Evolutionary conservation across 768 basidiomycete genomes (phyloP), one percentile per base, ranked within the genome.

Genomic region (Leccinum variicolor): DNA sequence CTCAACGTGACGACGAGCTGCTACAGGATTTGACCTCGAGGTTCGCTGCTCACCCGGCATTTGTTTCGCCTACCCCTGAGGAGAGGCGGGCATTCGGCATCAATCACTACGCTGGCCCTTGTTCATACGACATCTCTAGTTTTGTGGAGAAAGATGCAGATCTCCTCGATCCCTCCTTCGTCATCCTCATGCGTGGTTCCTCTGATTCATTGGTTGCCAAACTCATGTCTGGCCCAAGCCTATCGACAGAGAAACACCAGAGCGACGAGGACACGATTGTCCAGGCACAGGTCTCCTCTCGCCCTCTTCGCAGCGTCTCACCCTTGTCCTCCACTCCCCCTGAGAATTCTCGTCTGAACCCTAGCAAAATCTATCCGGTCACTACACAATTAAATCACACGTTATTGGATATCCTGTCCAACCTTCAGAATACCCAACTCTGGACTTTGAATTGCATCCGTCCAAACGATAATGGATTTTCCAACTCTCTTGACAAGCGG

Each of bases 381-480:
- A 80, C 83, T 10, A 81, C 81, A 2, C 85, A 86, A 65, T 66
- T 84, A 36, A 83, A 84, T 66, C 77, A 79, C 54, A 76, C 76
- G 14, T 65, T 85, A n/a, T 76, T 77, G 46, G 77, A 80, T 53
- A 62, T 85, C 29, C 63, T 84, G 33, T 69, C 66, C 28, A 74
- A 71, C 53, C 64, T 85, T 45, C 81, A 84, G 59, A 68, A 73
- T 23, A 74, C 75, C 9, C 74, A 70, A 10, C 66, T 79, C 28
- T 86, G 85, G 85, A 81, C 79, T 5, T 76, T 86, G 34, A 73
- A 76, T 6, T 86, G 85, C 63, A 80, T 86, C 54, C 81, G 84
- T 41, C 85, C 84, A 6, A 86, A 86, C 68, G 85, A 86, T 63
- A 84, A 82, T 13, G 80, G 82, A 6, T 81, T 82, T 15, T 78